These are phyloP conservation scores for Coleophoma eucalyptorum DNA, from an alignment of 2,329 filamentous ascomycete genomes.

Conservation along the genomic window DNA sequence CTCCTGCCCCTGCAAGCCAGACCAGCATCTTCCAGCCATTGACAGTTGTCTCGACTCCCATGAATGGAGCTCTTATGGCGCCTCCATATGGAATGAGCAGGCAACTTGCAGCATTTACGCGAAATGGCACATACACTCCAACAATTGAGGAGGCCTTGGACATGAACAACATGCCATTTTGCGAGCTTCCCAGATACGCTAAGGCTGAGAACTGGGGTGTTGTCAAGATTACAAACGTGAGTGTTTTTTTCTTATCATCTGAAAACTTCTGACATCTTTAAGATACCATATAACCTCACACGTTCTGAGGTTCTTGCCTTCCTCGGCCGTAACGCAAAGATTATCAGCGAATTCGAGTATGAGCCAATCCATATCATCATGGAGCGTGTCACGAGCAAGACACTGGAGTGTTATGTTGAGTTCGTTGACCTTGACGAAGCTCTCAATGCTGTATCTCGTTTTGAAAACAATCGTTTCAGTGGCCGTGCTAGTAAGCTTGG, in stretches of 20 bases:
- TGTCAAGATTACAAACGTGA: conserved; percentile 32
- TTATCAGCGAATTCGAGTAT: conserved; percentile 45
- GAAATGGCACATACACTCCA: conserved; percentile 16
- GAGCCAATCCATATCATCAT: conserved; percentile 62
- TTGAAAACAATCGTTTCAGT: conserved; percentile 32
- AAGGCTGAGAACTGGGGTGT: conserved; percentile 25
- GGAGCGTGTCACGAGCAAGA: conserved; percentile 60
- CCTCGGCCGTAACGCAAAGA: conserved; percentile 52
- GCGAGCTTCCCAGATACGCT: conserved; percentile 27
- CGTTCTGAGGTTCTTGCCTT: conserved; percentile 54
- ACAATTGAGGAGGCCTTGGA: conserved; percentile 22
- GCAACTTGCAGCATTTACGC: conserved; percentile 13
- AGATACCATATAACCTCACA: conserved; percentile 54
- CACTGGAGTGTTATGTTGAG: conserved; percentile 58
- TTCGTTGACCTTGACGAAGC: conserved; percentile 51
- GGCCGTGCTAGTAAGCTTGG: conserved; percentile 47
- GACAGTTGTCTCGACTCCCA: conserved; percentile 2
- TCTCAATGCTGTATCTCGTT: conserved; percentile 45
- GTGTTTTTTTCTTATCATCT: conserved; percentile 7
- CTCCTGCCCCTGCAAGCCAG: neutral
- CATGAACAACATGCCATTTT: conserved; percentile 27
- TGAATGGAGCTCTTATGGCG: conserved; percentile 1
- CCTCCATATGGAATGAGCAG: conserved; percentile 7
- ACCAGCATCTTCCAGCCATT: neutral
- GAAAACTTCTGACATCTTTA: conserved; percentile 6